phyloP scores from a whole-genome alignment of 441 rosid species.

The Melastoma candidum region DNA sequence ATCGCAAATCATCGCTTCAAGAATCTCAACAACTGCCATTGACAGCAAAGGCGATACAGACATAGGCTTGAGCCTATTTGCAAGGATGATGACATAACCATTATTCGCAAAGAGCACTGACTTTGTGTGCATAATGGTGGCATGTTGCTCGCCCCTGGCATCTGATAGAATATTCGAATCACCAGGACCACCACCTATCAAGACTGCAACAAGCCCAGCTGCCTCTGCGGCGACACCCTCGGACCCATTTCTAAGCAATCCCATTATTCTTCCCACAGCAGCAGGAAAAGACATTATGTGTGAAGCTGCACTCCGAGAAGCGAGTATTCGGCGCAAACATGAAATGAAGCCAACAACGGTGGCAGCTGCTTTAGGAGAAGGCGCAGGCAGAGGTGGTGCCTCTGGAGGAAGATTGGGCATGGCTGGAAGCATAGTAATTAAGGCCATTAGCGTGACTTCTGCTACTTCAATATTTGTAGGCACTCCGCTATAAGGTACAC shows the following conservation, averaged over 20 bases:
- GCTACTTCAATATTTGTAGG: conserved; percentile 82
- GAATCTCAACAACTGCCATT: conserved; percentile 96
- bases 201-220: conserved; percentile 76
- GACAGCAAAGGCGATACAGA: conserved; percentile 94
- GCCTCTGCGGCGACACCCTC: conserved; percentile 97
- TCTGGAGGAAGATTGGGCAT: conserved; percentile 91
- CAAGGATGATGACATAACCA: conserved; percentile 69
- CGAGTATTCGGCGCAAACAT: conserved; percentile 88
- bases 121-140: conserved; percentile 95
- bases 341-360: conserved; percentile 97
- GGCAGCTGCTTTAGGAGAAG: conserved; percentile 99
- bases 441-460: conserved; percentile 97
- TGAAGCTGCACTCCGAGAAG: conserved; percentile 91
- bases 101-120: conserved; percentile 86
- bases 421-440: conserved; percentile 98
- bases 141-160: conserved; percentile 89
- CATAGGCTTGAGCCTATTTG: conserved; percentile 89
- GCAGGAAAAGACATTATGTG: conserved; percentile 99
- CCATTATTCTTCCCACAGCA: conserved; percentile 99
- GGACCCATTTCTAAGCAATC: conserved; percentile 95
- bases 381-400: conserved; percentile 90
- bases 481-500: conserved; percentile 83
- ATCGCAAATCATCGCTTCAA: conserved; percentile 99
- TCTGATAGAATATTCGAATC: conserved; percentile 48
- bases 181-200: conserved; percentile 84